Conservation (phyloP, 2,329 filamentous ascomycete species). For the Penicillium expansum region DNA sequence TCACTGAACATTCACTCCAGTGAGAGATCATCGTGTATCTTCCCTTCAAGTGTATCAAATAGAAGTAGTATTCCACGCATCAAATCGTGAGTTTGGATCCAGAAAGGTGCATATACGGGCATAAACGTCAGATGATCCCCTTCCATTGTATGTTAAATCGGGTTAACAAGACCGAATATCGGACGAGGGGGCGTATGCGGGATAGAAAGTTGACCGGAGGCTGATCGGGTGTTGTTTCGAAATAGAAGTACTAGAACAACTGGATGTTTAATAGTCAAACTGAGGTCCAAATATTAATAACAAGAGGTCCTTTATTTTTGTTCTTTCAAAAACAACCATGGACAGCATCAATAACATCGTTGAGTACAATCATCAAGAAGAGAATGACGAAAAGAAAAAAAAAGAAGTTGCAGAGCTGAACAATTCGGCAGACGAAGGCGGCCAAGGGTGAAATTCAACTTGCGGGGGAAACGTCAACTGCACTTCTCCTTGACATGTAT, state of each 20-base stretch:
- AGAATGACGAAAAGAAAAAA: neutral
- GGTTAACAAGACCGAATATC: neutral
- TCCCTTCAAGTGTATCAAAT: no score
- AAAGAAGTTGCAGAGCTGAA: neutral
- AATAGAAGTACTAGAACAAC: neutral
- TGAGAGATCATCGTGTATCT: neutral
- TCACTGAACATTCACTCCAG: neutral
- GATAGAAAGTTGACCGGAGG: neutral
- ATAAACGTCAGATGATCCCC: neutral
- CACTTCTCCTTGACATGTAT: conserved; percentile 7
- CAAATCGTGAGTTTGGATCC: neutral
- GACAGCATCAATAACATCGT: no score
- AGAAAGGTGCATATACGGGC: neutral
- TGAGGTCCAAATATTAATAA: neutral
- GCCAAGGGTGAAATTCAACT: conserved; percentile 7
- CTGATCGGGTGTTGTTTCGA: neutral
- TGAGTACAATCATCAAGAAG: neutral
- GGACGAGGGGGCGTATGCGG: neutral
- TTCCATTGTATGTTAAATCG: neutral
- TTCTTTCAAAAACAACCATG: no score
- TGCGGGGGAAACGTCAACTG: conserved; percentile 15
- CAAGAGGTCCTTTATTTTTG: no score
- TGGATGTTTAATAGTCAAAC: no score
- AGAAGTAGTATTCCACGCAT: neutral
- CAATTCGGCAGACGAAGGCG: conserved; percentile 2